Conservation (phyloP, 148 eudicot species). For the Camellia lanceoleosa region DNA sequence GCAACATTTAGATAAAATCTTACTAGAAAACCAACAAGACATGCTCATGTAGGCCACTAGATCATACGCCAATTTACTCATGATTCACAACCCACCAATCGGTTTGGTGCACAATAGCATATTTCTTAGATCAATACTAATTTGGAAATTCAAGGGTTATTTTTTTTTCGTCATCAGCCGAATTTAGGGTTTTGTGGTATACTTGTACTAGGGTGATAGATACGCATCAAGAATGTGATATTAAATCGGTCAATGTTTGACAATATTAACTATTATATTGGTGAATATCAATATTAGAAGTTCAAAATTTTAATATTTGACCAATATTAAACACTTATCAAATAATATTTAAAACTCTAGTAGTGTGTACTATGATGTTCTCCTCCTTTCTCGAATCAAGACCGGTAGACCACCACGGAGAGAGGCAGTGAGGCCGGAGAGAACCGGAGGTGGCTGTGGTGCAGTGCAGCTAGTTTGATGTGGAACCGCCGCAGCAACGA, state of each 20-base stretch:
- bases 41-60: neutral
- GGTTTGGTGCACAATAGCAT: too few species aligned
- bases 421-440: constrained; percentile 63
- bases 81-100: too few species aligned
- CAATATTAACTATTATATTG: too few species aligned
- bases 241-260: too few species aligned
- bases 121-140: too few species aligned
- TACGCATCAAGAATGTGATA: too few species aligned
- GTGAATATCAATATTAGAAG: too few species aligned
- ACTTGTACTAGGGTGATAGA: too few species aligned
- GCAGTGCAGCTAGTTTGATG: constrained; percentile 22
- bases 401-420: constrained; percentile 49
- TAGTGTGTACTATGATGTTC: neutral
- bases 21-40: neutral
- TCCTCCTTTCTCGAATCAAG: constrained; percentile 25
- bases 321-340: too few species aligned
- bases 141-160: too few species aligned
- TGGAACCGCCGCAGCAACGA: constrained; percentile 40
- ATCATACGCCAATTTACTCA: neutral
- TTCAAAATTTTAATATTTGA: too few species aligned
- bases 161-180: too few species aligned
- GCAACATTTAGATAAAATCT: neutral
- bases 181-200: neutral
- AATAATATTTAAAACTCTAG: neutral
- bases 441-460: constrained; percentile 34